Percentiles rank a stretch among this genome's conserved stretches.
Evolutionary conservation across 306 rosid genomes (phyloP).

Genomic region (Glycine soja): DNA sequence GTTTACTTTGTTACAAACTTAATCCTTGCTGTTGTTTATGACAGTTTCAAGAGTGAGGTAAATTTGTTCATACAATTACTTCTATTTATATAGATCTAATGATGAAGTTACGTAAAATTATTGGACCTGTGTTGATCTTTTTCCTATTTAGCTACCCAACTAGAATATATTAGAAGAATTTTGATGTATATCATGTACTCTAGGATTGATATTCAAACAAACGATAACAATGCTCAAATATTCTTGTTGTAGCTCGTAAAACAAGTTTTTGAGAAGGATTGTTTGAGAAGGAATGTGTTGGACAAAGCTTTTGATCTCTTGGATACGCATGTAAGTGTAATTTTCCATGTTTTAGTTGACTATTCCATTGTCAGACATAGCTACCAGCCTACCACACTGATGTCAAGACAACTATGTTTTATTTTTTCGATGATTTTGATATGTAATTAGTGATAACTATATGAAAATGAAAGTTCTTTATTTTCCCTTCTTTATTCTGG

Average conservation of each 20-base stretch:
- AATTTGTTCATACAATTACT: conserved; percentile 33
- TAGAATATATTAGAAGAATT: conserved; percentile 15
- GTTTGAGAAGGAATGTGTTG: conserved; percentile 66
- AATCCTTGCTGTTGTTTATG: conserved; percentile 96
- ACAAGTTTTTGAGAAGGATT: conserved; percentile 82
- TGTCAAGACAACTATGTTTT: conserved; percentile 34
- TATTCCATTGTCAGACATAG: conserved; percentile 4
- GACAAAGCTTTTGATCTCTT: conserved; percentile 82
- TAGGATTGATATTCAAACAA: conserved; percentile 41
- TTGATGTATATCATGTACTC: conserved; percentile 34
- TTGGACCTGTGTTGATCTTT: conserved; percentile 27
- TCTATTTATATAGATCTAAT: conserved; percentile 7
- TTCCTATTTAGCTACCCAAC: conserved; percentile 38
- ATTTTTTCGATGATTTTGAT: conserved; percentile 1
- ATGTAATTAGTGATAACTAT: conserved; percentile 18
- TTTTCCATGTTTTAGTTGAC: conserved; percentile 28
- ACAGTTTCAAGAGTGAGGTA: conserved; percentile 96
- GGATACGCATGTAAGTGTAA: conserved; percentile 68
- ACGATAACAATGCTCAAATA: conserved; percentile 42
- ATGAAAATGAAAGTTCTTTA: conserved; percentile 1
- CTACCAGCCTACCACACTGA: conserved; percentile 1
- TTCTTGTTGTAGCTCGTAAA: conserved; percentile 74
- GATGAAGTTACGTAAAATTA: conserved; percentile 26
- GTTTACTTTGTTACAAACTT: conserved; percentile 95
- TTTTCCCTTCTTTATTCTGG: conserved; percentile 23